Percentiles rank a stretch among this genome's conserved stretches.
These are phyloP conservation scores for Nicotiana attenuata DNA, from an alignment of 257 asterid species.

Conservation along the genomic window DNA sequence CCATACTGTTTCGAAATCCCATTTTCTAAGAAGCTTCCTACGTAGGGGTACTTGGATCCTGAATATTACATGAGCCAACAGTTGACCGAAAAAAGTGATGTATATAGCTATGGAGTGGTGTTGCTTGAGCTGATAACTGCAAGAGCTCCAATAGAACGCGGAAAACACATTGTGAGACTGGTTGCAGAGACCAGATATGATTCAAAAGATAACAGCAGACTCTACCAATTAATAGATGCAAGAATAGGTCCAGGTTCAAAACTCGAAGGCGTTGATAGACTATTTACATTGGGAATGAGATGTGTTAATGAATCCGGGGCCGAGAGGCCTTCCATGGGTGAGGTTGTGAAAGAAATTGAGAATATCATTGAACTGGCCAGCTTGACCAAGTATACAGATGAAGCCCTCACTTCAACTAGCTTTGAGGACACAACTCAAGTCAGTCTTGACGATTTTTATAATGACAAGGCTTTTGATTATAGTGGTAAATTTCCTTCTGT, in stretches of 20 bases:
- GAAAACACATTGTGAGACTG: slow-evolving; percentile 66
- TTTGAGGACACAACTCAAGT: slow-evolving; percentile 37
- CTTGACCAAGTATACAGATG: slow-evolving; percentile 18
- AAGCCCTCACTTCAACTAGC: slow-evolving; percentile 23
- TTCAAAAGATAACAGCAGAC: slow-evolving; percentile 18
- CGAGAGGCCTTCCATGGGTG: slow-evolving; percentile 80
- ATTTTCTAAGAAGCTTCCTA: neutral
- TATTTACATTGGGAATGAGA: slow-evolving; percentile 58
- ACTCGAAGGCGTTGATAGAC: slow-evolving; percentile 39
- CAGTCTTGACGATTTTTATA: slow-evolving; percentile 40
- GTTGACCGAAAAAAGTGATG: slow-evolving; percentile 77
- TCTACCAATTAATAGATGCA: slow-evolving; percentile 46
- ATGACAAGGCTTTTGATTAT: slow-evolving; percentile 40
- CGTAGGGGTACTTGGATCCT: slow-evolving; percentile 87
- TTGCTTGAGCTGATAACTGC: slow-evolving; percentile 66
- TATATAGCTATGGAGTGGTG: slow-evolving; percentile 74
- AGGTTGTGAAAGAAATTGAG: slow-evolving; percentile 72
- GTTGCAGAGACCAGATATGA: slow-evolving; percentile 47
- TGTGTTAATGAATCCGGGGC: slow-evolving; percentile 60
- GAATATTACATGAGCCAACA: slow-evolving; percentile 92
- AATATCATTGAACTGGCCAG: slow-evolving; percentile 44
- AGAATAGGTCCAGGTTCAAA: slow-evolving; percentile 32
- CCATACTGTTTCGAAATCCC: neutral
- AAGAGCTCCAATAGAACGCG: slow-evolving; percentile 65
- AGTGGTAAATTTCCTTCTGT: slow-evolving; percentile 56